A percentile compares a stretch with the other conserved stretches of the same genome.
phyloP scores from a whole-genome alignment of 1,284 basidiomycete species.

The Tranzscheliella williamsii region DNA sequence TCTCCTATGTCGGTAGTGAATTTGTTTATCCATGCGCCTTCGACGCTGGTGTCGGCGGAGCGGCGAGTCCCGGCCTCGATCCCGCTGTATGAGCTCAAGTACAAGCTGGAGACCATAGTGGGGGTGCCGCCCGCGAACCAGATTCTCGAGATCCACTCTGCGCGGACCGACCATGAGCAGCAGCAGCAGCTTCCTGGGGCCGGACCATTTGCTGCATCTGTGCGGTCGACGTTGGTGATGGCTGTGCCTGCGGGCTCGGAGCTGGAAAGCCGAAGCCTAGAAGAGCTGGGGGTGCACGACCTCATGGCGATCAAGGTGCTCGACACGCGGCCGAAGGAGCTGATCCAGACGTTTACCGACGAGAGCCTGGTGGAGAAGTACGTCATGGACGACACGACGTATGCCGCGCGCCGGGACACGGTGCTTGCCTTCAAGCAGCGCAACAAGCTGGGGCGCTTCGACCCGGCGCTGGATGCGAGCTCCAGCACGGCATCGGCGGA shows the following conservation, averaged over 20 bases:
- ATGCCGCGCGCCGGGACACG: constrained; percentile 74
- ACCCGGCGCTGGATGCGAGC: constrained; percentile 59
- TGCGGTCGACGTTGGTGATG: constrained; percentile 65
- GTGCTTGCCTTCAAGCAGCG: constrained; percentile 87
- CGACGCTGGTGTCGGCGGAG: constrained; percentile 45
- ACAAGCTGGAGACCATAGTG: constrained; percentile 85
- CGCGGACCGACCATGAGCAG: constrained; percentile 41
- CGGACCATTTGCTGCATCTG: constrained; percentile 6
- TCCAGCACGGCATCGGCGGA: constrained; percentile 15
- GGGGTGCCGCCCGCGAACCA: constrained; percentile 69
- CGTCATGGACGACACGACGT: constrained; percentile 80
- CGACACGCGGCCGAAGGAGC: constrained; percentile 59
- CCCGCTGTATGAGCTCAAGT: constrained; percentile 64
- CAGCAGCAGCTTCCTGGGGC: constrained; percentile 22
- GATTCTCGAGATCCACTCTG: constrained; percentile 66
- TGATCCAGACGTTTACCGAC: constrained; percentile 81
- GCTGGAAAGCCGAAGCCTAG: constrained; percentile 72
- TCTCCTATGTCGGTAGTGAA: constrained; percentile 47
- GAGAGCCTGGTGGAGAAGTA: constrained; percentile 88
- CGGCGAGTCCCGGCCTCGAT: constrained; percentile 37
- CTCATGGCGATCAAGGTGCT: constrained; percentile 75
- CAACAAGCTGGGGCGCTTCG: constrained; percentile 88
- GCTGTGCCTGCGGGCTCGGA: constrained; percentile 64
- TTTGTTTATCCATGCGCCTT: constrained; percentile 47
- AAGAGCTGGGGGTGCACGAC: constrained; percentile 72